Evolutionary conservation across 192 early-diverging fungal species (phyloP).

Genomic region (Dissophora globulifera): DNA sequence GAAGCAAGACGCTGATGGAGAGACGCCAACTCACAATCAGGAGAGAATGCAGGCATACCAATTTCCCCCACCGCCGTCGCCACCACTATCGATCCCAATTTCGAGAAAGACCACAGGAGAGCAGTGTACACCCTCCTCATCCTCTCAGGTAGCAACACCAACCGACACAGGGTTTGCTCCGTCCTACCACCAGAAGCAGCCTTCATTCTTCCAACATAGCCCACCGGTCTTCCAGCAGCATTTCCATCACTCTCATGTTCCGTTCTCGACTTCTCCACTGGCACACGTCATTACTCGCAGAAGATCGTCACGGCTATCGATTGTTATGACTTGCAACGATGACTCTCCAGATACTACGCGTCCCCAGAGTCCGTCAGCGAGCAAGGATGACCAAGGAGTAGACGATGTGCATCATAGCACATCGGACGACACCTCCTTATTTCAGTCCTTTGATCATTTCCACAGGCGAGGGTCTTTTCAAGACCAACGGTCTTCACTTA

Average conservation of each 20-base stretch:
- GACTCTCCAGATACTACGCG: constrained; percentile 32
- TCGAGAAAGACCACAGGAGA: constrained; percentile 1
- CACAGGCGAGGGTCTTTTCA: constrained; percentile 23
- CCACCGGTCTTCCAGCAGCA: constrained; percentile 15
- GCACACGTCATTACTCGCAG: constrained; percentile 45
- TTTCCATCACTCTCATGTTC: constrained; percentile 12
- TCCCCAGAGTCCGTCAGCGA: constrained; percentile 16
- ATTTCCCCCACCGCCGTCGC: constrained; percentile 39
- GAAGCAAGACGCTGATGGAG: constrained; percentile 8
- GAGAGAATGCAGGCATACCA: constrained; percentile 25
- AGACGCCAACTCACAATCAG: background rate
- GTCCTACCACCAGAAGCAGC: background rate
- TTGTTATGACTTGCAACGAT: constrained; percentile 46
- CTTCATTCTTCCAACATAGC: constrained; percentile 14
- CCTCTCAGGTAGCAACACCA: constrained; percentile 1
- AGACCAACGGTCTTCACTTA: background rate
- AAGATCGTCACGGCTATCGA: constrained; percentile 42
- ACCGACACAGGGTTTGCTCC: background rate
- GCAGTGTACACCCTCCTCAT: background rate
- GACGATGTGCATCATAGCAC: no score
- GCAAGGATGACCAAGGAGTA: no score
- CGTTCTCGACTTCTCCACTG: constrained; percentile 44
- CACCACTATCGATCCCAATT: constrained; percentile 35
- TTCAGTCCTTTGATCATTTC: background rate
- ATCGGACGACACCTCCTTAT: background rate